These are phyloP conservation scores for Schizophyllum amplum DNA, from an alignment of 1,284 basidiomycete genomes.

Conservation along the genomic window DNA sequence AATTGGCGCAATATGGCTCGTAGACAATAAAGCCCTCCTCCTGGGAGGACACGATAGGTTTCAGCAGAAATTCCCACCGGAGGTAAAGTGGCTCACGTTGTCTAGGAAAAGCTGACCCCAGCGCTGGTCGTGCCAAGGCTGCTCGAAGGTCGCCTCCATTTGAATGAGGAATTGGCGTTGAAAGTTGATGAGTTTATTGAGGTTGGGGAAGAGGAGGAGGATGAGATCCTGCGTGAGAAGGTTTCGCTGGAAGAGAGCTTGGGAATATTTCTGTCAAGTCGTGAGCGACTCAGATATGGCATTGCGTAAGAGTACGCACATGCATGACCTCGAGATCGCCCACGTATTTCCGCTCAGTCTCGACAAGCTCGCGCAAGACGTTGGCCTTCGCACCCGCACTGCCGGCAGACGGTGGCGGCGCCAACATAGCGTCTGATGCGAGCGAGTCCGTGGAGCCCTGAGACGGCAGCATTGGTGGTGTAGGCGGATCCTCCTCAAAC, in stretches of 20 bases:
- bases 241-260: slow-evolving; percentile 71
- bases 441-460: slow-evolving; percentile 57
- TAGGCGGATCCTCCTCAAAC: slow-evolving; percentile 60
- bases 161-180: slow-evolving; percentile 95
- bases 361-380: slow-evolving; percentile 82
- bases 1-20: slow-evolving; percentile 97
- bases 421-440: slow-evolving; percentile 31
- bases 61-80: slow-evolving; percentile 30
- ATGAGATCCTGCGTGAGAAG: slow-evolving; percentile 92
- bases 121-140: slow-evolving; percentile 79
- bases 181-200: slow-evolving; percentile 94
- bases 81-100: slow-evolving; percentile 53
- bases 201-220: slow-evolving; percentile 91
- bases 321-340: slow-evolving; percentile 97
- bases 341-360: slow-evolving; percentile 96
- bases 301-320: slow-evolving; percentile 44
- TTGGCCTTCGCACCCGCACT: slow-evolving; percentile 68
- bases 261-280: slow-evolving; percentile 65
- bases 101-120: slow-evolving; percentile 84
- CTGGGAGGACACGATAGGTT: slow-evolving; percentile 36
- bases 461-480: slow-evolving; percentile 42
- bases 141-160: slow-evolving; percentile 79
- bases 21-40: slow-evolving; percentile 93
- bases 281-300: background rate
- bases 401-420: slow-evolving; percentile 37